phyloP scores from a whole-genome alignment of 495 filamentous ascomycete genomes.

The Saxispiralis lemnorum region DNA sequence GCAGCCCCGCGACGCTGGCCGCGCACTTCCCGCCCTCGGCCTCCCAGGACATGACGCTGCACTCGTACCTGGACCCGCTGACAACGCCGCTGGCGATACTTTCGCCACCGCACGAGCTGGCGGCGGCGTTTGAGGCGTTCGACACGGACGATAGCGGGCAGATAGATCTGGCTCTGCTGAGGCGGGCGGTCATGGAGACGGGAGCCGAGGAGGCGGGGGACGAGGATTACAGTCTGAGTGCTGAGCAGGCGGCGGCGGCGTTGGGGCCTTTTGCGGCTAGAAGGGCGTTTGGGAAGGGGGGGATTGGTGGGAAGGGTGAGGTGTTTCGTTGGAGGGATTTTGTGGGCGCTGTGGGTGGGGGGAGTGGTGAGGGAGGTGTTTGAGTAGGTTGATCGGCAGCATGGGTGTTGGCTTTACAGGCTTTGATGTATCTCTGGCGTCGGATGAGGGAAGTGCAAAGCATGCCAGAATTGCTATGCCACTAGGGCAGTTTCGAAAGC shows the following conservation, averaged over 20 bases:
- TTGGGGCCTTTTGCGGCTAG: conserved; percentile 69
- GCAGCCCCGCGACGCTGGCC: conserved; percentile 39
- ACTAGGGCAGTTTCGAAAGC: no score
- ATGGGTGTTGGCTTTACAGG: no score
- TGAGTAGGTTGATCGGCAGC: not conserved
- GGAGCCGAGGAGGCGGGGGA: conserved; percentile 52
- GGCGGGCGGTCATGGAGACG: conserved; percentile 67
- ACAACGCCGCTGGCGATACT: conserved; percentile 53
- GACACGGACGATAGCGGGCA: conserved; percentile 91
- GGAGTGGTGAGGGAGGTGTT: conserved; percentile 3
- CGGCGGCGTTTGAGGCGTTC: conserved; percentile 81
- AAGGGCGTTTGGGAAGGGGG: conserved; percentile 42
- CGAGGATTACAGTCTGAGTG: conserved; percentile 36
- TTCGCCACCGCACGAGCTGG: conserved; percentile 55
- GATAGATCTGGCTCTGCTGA: conserved; percentile 64
- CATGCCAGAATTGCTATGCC: no score
- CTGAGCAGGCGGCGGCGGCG: conserved; percentile 65
- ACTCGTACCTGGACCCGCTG: conserved; percentile 64
- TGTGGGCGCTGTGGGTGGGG: conserved; percentile 36
- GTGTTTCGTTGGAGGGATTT: conserved; percentile 69
- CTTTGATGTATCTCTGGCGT: no score
- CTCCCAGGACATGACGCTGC: conserved; percentile 36
- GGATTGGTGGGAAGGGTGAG: conserved; percentile 33
- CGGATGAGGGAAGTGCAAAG: no score
- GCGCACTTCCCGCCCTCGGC: conserved; percentile 57